Evolutionary conservation across 805 yeast species (phyloP).

Genomic region (Wickerhamiella siamensis): DNA sequence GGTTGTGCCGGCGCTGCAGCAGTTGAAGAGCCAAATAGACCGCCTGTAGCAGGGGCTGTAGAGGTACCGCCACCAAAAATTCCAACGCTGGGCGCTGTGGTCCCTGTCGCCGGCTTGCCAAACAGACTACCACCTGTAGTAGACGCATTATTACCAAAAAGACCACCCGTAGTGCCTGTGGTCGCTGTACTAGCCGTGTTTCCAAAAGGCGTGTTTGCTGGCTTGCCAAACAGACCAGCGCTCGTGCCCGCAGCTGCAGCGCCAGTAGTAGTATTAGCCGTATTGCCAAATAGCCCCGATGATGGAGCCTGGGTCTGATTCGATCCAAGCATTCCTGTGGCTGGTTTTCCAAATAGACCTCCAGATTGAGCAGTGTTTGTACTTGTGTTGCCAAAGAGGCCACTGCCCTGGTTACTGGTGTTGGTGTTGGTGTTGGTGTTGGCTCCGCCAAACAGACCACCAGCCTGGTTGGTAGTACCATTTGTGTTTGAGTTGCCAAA

Average conservation of each 20-base stretch:
- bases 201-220: not conserved
- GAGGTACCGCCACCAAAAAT: not conserved
- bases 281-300: constrained; percentile 7
- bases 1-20: too few relatives aligned
- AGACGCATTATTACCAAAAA: too few relatives aligned
- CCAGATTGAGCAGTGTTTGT: constrained; percentile 12
- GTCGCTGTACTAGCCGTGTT: not conserved
- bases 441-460: constrained; percentile 7
- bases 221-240: constrained; percentile 15
- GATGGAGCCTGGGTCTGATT: constrained; percentile 8
- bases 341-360: constrained; percentile 23
- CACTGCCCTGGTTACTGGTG: constrained; percentile 9
- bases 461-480: constrained; percentile 1
- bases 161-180: constrained; percentile 5
- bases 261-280: not conserved
- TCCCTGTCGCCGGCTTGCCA: constrained; percentile 5
- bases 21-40: constrained; percentile 6
- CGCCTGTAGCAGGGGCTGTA: constrained; percentile 1
- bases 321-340: too few relatives aligned
- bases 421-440: not conserved
- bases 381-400: constrained; percentile 7
- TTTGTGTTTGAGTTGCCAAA: constrained; percentile 11
- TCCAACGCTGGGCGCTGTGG: too few relatives aligned
- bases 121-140: constrained; percentile 11
- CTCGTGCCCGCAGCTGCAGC: constrained; percentile 4